phyloP scores from a whole-genome alignment of 2,329 filamentous ascomycete species.

The Rosellinia necatrix region DNA sequence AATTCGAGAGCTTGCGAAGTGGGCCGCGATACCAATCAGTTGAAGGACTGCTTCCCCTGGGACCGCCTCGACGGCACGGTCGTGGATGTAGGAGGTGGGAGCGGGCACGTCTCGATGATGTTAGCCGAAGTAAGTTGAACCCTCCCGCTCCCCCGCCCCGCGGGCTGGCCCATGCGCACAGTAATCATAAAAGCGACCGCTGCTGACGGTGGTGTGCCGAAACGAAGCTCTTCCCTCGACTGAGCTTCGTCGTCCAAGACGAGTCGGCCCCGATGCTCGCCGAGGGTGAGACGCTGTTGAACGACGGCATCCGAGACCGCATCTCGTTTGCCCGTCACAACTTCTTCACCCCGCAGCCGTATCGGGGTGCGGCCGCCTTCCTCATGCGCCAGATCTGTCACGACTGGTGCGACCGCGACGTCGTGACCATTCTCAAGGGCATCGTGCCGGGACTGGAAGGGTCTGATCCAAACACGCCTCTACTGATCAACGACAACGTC shows the following conservation, averaged over 20 bases:
- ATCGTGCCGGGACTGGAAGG: conserved; percentile 15
- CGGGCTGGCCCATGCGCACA: too few relatives aligned
- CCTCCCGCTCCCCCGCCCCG: too few relatives aligned
- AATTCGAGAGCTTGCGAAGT: conserved; percentile 3
- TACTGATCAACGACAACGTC: conserved; percentile 20
- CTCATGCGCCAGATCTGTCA: conserved; percentile 35
- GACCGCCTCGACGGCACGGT: conserved; percentile 16
- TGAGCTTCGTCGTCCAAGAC: conserved; percentile 36
- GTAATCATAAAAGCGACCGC: neutral
- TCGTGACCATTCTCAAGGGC: conserved; percentile 14
- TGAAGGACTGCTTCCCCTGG: conserved; percentile 25
- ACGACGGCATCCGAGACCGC: conserved; percentile 19
- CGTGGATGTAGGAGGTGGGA: conserved; percentile 28
- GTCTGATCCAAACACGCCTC: conserved; percentile 5
- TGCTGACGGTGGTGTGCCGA: neutral
- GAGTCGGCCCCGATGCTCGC: conserved; percentile 26
- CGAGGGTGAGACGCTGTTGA: conserved; percentile 24
- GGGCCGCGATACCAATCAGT: conserved; percentile 11
- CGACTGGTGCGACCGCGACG: conserved; percentile 21
- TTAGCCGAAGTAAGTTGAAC: conserved; percentile 16
- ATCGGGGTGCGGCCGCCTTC: conserved; percentile 25
- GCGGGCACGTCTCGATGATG: conserved; percentile 24
- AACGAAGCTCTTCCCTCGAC: conserved; percentile 4
- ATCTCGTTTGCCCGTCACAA: conserved; percentile 28
- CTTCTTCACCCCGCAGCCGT: conserved; percentile 38